phyloP scores from a whole-genome alignment of 2,329 filamentous ascomycete species.

The Arthroderma uncinatum region DNA sequence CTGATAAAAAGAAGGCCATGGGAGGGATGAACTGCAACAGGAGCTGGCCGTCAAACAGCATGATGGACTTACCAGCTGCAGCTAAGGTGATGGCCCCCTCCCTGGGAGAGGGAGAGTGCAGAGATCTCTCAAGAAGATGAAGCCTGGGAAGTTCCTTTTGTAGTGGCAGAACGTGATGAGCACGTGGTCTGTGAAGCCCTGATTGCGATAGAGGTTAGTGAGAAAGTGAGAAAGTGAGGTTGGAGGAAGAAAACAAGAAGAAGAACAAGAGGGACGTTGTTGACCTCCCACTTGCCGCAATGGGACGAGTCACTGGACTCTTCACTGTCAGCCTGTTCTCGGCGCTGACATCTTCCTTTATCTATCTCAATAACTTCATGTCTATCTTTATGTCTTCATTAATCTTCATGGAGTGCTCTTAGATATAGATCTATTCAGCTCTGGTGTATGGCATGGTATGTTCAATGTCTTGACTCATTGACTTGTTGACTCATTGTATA shows the following conservation, averaged over 20 bases:
- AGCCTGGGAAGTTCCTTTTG: background rate
- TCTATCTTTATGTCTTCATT: too few relatives aligned
- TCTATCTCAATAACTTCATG: too few relatives aligned
- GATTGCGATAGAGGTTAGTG: background rate
- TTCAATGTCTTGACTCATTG: too few relatives aligned
- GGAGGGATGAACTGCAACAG: too few relatives aligned
- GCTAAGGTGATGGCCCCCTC: background rate
- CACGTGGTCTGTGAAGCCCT: slow-evolving; percentile 5
- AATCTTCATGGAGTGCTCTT: too few relatives aligned
- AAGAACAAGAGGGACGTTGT: slow-evolving; percentile 8
- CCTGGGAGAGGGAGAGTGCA: background rate
- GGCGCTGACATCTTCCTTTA: background rate
- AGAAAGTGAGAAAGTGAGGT: background rate
- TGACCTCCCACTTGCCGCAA: background rate
- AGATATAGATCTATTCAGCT: too few relatives aligned
- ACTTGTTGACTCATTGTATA: too few relatives aligned
- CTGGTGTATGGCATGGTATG: too few relatives aligned
- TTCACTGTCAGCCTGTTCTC: background rate
- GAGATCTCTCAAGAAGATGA: background rate
- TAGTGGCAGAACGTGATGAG: background rate
- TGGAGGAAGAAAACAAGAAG: background rate
- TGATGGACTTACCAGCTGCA: background rate
- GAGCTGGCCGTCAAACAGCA: too few relatives aligned
- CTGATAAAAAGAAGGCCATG: background rate
- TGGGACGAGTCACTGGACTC: background rate